Percentiles rank a stretch among this genome's conserved stretches.
Conservation (phyloP, 148 eudicot genomes). For the Spergularia marina region DNA sequence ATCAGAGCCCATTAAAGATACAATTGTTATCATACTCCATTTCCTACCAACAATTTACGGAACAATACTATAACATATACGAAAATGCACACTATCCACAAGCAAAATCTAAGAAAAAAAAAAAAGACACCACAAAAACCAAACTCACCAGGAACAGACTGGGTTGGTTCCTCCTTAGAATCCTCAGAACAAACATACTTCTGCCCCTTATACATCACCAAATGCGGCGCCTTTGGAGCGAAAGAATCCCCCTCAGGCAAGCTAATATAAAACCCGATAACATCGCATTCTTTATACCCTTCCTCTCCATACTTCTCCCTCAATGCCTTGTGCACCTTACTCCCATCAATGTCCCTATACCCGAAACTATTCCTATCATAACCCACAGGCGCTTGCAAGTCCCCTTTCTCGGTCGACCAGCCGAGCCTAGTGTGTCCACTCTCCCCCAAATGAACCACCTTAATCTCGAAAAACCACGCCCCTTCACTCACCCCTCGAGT, state of each 20-base stretch:
- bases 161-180: constrained; percentile 77
- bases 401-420: constrained; percentile 94
- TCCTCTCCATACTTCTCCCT: constrained; percentile 88
- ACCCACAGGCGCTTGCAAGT: constrained; percentile 96
- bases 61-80: neutral
- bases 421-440: constrained; percentile 90
- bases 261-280: constrained; percentile 86
- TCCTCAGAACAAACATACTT: constrained; percentile 62
- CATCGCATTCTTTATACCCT: constrained; percentile 89
- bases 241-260: constrained; percentile 72
- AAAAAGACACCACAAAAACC: neutral
- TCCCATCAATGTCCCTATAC: constrained; percentile 94
- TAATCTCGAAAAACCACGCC: constrained; percentile 92
- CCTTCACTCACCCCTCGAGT: constrained; percentile 84
- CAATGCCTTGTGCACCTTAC: constrained; percentile 89
- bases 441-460: constrained; percentile 70
- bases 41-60: neutral
- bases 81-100: neutral
- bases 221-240: constrained; percentile 58
- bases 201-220: constrained; percentile 86
- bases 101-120: neutral
- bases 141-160: constrained; percentile 73
- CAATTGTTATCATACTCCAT: neutral
- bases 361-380: constrained; percentile 90
- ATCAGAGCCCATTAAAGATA: neutral